Evolutionary conservation across 2,329 filamentous ascomycete species (phyloP).

Genomic region (Leptographium galeiforme): DNA sequence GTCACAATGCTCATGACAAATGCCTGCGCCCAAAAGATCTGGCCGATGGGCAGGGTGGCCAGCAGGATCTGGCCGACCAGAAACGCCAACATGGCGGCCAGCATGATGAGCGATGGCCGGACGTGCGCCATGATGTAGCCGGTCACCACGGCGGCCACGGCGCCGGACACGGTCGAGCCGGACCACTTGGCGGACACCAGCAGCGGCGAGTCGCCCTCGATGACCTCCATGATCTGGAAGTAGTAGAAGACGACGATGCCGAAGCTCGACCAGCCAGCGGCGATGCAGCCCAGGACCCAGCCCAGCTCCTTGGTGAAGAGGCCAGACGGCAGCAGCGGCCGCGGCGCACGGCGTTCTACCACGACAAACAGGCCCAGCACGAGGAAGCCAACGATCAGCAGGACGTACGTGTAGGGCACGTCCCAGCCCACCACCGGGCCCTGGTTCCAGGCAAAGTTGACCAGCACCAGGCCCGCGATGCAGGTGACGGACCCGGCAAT

Average conservation of each 20-base stretch:
- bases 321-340: slow-evolving; percentile 11
- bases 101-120: slow-evolving; percentile 32
- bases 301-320: slow-evolving; percentile 10
- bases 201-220: slow-evolving; percentile 27
- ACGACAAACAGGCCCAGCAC: slow-evolving; percentile 8
- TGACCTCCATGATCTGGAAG: slow-evolving; percentile 16
- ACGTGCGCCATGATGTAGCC: slow-evolving; percentile 32
- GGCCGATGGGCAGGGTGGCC: slow-evolving; percentile 30
- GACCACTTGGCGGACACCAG: slow-evolving; percentile 24
- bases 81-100: slow-evolving; percentile 23
- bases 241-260: slow-evolving; percentile 12
- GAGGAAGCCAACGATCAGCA: slow-evolving; percentile 10
- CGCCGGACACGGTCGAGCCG: slow-evolving; percentile 27
- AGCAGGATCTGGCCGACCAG: slow-evolving; percentile 19
- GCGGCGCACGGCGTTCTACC: slow-evolving; percentile 6
- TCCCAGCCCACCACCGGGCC: slow-evolving; percentile 11
- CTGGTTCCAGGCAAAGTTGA: slow-evolving; percentile 14
- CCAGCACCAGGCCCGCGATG: slow-evolving; percentile 9
- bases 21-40: slow-evolving; percentile 28
- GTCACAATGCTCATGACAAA: slow-evolving; percentile 24
- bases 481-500: slow-evolving; percentile 6
- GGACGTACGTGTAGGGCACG: slow-evolving; percentile 8
- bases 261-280: slow-evolving; percentile 11
- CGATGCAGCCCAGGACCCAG: slow-evolving; percentile 6
- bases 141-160: slow-evolving; percentile 23